Evolutionary conservation across 2,329 filamentous ascomycete genomes (phyloP).

Genomic region (Stachybotrys echinatus): DNA sequence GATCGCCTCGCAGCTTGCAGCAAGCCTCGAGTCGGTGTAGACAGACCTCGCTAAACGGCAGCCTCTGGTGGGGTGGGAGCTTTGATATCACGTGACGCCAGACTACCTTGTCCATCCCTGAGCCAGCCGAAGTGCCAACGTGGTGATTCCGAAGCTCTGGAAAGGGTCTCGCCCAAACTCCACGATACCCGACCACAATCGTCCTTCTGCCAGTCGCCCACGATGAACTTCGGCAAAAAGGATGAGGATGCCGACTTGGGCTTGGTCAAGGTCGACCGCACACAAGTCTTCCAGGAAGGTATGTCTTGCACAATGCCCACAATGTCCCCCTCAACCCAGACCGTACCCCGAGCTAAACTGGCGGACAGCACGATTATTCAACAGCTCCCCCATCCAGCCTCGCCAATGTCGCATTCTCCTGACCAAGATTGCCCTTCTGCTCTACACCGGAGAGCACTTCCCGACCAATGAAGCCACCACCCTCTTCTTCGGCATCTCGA

Average conservation of each 20-base stretch:
- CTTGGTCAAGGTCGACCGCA: conserved; percentile 95
- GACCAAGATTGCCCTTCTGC: conserved; percentile 92
- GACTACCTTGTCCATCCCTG: conserved; percentile 21
- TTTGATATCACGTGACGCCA: conserved; percentile 26
- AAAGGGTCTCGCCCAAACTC: conserved; percentile 21
- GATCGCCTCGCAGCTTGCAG: too few species aligned
- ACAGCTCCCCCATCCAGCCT: conserved; percentile 92
- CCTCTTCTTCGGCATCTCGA: conserved; percentile 98
- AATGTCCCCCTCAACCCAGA: conserved; percentile 16
- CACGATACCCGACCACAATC: conserved; percentile 26
- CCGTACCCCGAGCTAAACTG: conserved; percentile 28
- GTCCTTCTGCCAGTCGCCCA: conserved; percentile 37
- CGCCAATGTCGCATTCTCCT: conserved; percentile 95
- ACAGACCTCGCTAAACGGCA: neutral
- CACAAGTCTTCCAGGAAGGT: conserved; percentile 99
- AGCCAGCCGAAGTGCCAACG: conserved; percentile 28
- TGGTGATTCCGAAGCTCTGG: conserved; percentile 29
- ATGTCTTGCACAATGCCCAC: conserved; percentile 28
- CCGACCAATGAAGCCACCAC: conserved; percentile 95
- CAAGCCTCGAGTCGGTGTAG: neutral
- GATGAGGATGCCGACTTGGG: conserved; percentile 94
- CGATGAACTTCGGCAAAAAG: conserved; percentile 97
- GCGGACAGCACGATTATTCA: conserved; percentile 83
- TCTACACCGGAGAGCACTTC: conserved; percentile 97
- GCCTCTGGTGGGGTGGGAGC: neutral